Base-by-base conservation (phyloP, 352 stramenopile species). In the Phytopythium litorale region DNA sequence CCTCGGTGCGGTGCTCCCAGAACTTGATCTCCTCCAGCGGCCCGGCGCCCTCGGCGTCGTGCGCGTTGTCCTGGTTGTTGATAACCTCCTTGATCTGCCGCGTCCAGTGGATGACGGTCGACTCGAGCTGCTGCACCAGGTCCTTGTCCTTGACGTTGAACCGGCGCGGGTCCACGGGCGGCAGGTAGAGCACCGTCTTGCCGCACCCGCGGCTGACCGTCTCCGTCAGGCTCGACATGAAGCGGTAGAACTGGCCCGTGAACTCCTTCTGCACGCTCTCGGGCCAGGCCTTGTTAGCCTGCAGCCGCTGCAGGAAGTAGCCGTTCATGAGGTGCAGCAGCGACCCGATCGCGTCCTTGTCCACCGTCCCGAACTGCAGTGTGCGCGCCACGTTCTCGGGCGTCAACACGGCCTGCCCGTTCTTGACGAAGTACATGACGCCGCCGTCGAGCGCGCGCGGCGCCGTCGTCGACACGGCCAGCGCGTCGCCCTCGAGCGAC, bases 51-150 rank as follows among this genome's bases (percentile, higher is more conserved):
- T 98, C 94, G 0, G 87, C 84, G 55, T 97, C 88, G 56, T 96
- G 82, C 0, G 80, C 87, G 43, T 97, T 97, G 71, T 98, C 89
- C 60, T 98, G 92, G 67, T 97, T 98, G 70, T 97, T 98, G 43
- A 98, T 92, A 23, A 99, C 92, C 60, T 98, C 94, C 65, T 98
- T 98, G 67, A 99, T 98, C 67, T 99, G 96, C 4, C 94, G 73
- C 30, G 96, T 98, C 96, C 96, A 99, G 70, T 98, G 92, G 64
- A 99, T 98, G 8, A 98, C 93, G 0, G 92, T 98, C 33, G 87
- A 97, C 67, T 99, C 95, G n/a, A 99, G 72, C 55, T 98, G 92
- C 72, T 98, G 94, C 43, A 98, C 84, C 21, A 98, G 71, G 52
- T 99, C 96, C 72, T 99, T 98, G 74, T 98, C 78, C 53, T 91